A percentile compares a stretch with the other conserved stretches of the same genome.
Evolutionary conservation across 306 rosid species (phyloP).

Genomic region (Gleditsia sinensis): DNA sequence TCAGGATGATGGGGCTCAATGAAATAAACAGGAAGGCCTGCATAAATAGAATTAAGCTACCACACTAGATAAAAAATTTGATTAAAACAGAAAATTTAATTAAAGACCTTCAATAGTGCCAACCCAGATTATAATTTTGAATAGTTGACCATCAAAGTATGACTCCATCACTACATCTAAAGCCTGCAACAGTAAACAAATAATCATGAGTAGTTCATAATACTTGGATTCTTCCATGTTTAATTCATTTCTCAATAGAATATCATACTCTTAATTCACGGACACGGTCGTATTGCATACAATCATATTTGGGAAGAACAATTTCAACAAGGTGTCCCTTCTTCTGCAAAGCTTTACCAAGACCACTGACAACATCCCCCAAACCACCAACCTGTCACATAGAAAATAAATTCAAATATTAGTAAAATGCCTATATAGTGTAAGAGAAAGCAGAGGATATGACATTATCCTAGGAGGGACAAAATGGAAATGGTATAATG

Average conservation of each 20-base stretch:
- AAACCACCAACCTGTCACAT: conserved; percentile 89
- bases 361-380: conserved; percentile 93
- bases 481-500: conserved; percentile 23
- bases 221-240: neutral
- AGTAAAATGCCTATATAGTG: conserved; percentile 8
- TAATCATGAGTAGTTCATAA: conserved; percentile 32
- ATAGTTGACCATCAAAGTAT: conserved; percentile 77
- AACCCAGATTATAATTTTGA: conserved; percentile 89
- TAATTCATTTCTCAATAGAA: conserved; percentile 30
- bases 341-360: conserved; percentile 86
- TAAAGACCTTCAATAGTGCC: conserved; percentile 84
- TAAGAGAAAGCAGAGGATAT: conserved; percentile 25
- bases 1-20: conserved; percentile 95
- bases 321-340: conserved; percentile 96
- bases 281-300: conserved; percentile 67
- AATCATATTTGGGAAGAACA: conserved; percentile 94
- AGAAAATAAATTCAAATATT: conserved; percentile 24
- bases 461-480: neutral
- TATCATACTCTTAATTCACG: conserved; percentile 70
- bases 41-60: conserved; percentile 38
- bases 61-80: conserved; percentile 19
- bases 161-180: conserved; percentile 76
- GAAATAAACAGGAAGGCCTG: conserved; percentile 98
- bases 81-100: conserved; percentile 30
- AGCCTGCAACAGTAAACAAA: conserved; percentile 52